Base-by-base conservation (phyloP, 148 eudicot species). In the Diospyros kaki region DNA sequence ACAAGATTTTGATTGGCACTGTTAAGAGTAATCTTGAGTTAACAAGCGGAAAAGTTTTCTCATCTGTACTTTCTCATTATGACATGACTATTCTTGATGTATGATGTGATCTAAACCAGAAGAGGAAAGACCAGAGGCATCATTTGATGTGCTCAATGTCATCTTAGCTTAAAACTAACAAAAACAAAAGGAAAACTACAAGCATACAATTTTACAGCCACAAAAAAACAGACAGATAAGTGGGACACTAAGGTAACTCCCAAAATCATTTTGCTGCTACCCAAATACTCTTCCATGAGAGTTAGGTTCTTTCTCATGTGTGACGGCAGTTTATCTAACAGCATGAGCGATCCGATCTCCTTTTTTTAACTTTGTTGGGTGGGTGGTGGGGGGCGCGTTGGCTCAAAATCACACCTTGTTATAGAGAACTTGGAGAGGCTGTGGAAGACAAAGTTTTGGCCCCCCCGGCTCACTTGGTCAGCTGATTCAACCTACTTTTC, bases 261-360 rank as follows among this genome's bases (percentile, higher is more conserved):
- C 90, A 88, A 50, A 85, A 79, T 56, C 60, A 78, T 85, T 96
- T 96, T 50, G 89, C 88, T 68, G 98, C 99, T 65, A 96, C 95
- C 28, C 93, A 81, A 71, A 96, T 89, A 77, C 98, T 56, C 89
- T 82, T 52, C 90, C 89, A 42, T 81, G 84, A 50, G 99, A 91
- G 60, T 85, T 93, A 1, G 99, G 87, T 81, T 96, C 99, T 83
- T 87, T 88, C 13, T 89, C 89, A 66, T 93, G 93, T 52, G 86
- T 83, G 39, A 86, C 73, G 69, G 89, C 71, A 0, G 71, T 84
- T 98, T 98, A 96, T 68, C 91, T 82, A 59, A 96, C 73, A 3
- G 95, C 87, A 65, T 76, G 87, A 79, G 98, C 94, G 41, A 96
- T 81, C 1, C 90, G 97, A 28, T 28, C 28, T 28, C 28, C 28